Evolutionary conservation across 768 basidiomycete genomes (phyloP).

Genomic region (Boletus insuetus): DNA sequence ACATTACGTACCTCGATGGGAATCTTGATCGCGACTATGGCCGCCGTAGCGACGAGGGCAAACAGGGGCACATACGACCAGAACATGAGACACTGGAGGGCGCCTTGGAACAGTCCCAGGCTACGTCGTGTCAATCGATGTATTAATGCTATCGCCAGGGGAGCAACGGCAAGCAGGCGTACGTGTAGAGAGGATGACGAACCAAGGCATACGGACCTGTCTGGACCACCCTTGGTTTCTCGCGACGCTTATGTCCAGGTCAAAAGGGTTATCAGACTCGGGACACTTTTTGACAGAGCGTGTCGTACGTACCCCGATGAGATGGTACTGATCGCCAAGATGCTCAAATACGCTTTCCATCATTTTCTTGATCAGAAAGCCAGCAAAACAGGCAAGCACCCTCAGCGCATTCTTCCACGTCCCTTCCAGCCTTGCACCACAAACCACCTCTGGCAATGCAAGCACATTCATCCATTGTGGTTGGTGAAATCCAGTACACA

Average conservation of each 20-base stretch:
- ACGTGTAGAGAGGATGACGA: slow-evolving; percentile 13
- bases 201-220: slow-evolving; percentile 13
- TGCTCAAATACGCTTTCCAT: neutral
- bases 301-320: slow-evolving; percentile 4
- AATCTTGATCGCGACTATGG: slow-evolving; percentile 1
- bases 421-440: too few species aligned
- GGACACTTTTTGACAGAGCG: neutral
- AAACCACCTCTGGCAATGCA: neutral
- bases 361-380: neutral
- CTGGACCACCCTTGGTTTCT: slow-evolving; percentile 10
- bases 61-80: slow-evolving; percentile 11
- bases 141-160: neutral
- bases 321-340: slow-evolving; percentile 3
- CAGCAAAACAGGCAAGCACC: neutral
- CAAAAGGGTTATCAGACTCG: neutral
- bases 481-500: neutral
- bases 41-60: neutral
- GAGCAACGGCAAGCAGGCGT: neutral
- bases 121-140: neutral
- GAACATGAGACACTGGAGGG: slow-evolving; percentile 3
- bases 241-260: slow-evolving; percentile 5
- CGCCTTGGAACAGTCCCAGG: neutral
- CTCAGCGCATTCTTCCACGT: too few species aligned
- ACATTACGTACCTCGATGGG: neutral
- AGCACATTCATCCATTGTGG: slow-evolving; percentile 4